phyloP scores from a whole-genome alignment of 306 rosid species.

The Castanea crenata region DNA sequence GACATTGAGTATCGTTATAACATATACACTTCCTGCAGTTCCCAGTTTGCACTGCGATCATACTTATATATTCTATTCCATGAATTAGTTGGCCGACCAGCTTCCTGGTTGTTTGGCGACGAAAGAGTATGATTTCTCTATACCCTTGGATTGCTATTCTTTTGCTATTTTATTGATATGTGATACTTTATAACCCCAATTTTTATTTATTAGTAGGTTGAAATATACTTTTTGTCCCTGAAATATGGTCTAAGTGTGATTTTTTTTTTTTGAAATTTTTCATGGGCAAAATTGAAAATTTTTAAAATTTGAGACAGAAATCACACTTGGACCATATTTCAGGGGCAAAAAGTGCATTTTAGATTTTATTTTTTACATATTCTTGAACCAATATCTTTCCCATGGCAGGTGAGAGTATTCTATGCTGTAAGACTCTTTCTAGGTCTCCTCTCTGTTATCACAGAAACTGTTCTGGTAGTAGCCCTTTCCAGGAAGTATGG shows the following conservation, averaged over 20 bases:
- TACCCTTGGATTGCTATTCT: conserved; percentile 11
- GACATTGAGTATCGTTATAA: conserved; percentile 14
- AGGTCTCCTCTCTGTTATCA: conserved; percentile 71
- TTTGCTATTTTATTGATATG: not conserved
- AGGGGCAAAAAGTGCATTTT: too few species aligned
- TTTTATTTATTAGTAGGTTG: too few species aligned
- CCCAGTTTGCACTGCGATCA: conserved; percentile 95
- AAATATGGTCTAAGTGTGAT: too few species aligned
- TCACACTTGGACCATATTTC: too few species aligned
- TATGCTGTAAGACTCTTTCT: conserved; percentile 86
- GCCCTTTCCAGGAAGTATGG: conserved; percentile 93
- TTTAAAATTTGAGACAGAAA: too few species aligned
- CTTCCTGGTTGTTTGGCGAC: conserved; percentile 71
- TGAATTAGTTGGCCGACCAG: conserved; percentile 86
- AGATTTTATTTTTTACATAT: not conserved
- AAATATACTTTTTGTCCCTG: too few species aligned
- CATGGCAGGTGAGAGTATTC: conserved; percentile 82
- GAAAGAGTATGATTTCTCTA: conserved; percentile 62
- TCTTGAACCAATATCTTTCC: conserved; percentile 21
- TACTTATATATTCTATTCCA: conserved; percentile 86
- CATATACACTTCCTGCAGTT: conserved; percentile 56
- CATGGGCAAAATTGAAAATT: too few species aligned
- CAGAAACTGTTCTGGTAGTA: conserved; percentile 83
- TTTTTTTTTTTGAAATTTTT: too few species aligned
- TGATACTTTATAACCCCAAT: not conserved